A percentile compares a stretch with the other conserved stretches of the same genome.
Evolutionary conservation across 2,329 filamentous ascomycete species (phyloP).

Genomic region (Aspergillus vadensis): DNA sequence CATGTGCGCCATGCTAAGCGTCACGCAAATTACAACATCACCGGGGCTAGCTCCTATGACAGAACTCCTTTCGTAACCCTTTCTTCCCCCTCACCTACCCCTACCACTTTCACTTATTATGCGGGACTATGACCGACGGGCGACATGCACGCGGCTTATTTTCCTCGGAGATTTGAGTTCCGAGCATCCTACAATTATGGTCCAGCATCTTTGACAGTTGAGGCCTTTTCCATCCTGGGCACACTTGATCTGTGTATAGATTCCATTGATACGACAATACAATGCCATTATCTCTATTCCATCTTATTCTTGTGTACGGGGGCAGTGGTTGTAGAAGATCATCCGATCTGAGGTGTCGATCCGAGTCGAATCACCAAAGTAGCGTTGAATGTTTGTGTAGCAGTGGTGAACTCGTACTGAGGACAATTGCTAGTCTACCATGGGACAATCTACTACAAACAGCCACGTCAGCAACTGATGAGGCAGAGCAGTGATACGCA

Average conservation of each 20-base stretch:
- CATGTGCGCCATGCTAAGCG: background rate
- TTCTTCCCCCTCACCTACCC: background rate
- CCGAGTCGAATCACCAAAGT: background rate
- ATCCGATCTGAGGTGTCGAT: background rate
- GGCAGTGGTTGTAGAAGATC: background rate
- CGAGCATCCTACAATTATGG: background rate
- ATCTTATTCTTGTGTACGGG: background rate
- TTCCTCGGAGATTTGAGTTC: background rate
- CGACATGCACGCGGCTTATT: background rate
- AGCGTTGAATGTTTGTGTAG: background rate
- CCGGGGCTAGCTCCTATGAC: background rate
- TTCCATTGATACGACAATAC: background rate
- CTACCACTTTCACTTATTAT: background rate
- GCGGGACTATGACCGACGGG: background rate
- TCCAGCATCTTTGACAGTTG: background rate
- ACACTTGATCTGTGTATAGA: background rate
- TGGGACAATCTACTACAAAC: background rate
- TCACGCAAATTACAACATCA: background rate
- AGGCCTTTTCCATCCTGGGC: background rate
- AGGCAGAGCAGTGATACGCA: background rate
- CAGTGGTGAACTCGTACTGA: background rate
- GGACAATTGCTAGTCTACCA: no score
- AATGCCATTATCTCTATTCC: background rate
- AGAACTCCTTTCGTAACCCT: background rate
- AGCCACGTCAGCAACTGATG: constrained; percentile 6